Conservation (phyloP, 2,329 filamentous ascomycete species). For the Ophiocordyceps polyrhachis-furcata region DNA sequence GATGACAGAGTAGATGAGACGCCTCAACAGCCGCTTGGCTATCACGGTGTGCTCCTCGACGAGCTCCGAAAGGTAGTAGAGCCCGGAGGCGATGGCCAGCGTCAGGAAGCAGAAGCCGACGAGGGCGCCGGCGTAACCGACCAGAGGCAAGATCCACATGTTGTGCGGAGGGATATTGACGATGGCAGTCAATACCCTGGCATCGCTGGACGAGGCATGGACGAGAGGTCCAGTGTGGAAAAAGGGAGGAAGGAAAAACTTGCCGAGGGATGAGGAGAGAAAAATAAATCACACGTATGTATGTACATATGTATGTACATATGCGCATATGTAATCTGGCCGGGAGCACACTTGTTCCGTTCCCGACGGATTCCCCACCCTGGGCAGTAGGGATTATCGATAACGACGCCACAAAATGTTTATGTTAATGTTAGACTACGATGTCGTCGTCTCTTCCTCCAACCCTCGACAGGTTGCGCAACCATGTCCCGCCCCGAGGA, state of each 20-base stretch:
- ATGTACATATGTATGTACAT: no score
- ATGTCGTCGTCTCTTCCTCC: neutral
- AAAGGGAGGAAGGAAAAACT: neutral
- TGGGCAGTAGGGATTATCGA: neutral
- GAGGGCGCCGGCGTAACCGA: conserved; percentile 75
- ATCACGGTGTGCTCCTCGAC: conserved; percentile 95
- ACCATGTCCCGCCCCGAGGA: conserved; percentile 94
- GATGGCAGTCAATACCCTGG: conserved; percentile 8
- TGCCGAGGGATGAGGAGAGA: neutral
- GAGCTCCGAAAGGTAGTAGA: conserved; percentile 95
- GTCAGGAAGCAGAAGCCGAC: conserved; percentile 90
- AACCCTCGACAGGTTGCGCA: neutral
- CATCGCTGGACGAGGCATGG: neutral
- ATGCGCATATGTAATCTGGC: no score
- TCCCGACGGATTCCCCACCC: neutral
- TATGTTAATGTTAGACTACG: neutral
- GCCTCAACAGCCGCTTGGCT: conserved; percentile 69
- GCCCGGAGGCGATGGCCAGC: conserved; percentile 86
- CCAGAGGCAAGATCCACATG: conserved; percentile 91
- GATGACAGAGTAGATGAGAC: conserved; percentile 71
- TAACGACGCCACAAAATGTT: neutral
- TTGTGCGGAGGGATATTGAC: neutral
- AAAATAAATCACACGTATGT: no score
- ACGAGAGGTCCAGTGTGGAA: neutral
- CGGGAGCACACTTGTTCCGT: conserved; percentile 1